These are phyloP conservation scores for Aureobasidium vineae DNA, from an alignment of 2,329 filamentous ascomycete genomes.

Conservation along the genomic window DNA sequence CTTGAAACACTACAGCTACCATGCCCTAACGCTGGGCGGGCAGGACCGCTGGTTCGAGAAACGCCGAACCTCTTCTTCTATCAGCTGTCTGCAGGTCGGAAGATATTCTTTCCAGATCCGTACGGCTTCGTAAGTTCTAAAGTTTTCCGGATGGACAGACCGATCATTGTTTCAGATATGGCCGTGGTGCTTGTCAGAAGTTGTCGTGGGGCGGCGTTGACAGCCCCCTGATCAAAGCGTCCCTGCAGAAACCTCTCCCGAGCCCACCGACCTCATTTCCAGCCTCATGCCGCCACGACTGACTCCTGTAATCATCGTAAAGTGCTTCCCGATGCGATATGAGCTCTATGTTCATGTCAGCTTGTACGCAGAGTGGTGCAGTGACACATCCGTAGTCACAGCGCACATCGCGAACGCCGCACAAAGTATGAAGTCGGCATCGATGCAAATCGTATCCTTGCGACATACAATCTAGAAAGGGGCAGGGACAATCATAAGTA, in stretches of 20 bases:
- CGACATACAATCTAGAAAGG: background rate
- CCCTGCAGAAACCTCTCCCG: background rate
- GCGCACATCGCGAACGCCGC: background rate
- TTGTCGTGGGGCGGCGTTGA: constrained; percentile 6
- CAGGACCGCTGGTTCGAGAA: background rate
- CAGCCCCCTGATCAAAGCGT: constrained; percentile 11
- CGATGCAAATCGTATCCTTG: background rate
- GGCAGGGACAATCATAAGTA: background rate
- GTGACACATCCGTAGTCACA: background rate
- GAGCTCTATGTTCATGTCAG: constrained; percentile 7
- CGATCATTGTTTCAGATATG: constrained; percentile 17
- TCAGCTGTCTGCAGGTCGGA: background rate
- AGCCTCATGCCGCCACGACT: background rate
- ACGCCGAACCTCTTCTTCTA: background rate
- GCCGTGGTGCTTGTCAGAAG: background rate
- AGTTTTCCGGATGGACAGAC: background rate
- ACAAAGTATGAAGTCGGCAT: background rate
- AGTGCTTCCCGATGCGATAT: constrained; percentile 3
- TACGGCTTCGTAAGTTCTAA: background rate
- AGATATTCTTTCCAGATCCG: background rate
- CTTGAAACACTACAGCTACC: constrained; percentile 15
- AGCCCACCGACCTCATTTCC: background rate
- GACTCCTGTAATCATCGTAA: constrained; percentile 7
- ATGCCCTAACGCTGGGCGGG: background rate
- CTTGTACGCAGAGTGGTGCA: background rate